Base-by-base conservation (phyloP, 164 flowering plant genomes). In the Kingdonia uniflora region DNA sequence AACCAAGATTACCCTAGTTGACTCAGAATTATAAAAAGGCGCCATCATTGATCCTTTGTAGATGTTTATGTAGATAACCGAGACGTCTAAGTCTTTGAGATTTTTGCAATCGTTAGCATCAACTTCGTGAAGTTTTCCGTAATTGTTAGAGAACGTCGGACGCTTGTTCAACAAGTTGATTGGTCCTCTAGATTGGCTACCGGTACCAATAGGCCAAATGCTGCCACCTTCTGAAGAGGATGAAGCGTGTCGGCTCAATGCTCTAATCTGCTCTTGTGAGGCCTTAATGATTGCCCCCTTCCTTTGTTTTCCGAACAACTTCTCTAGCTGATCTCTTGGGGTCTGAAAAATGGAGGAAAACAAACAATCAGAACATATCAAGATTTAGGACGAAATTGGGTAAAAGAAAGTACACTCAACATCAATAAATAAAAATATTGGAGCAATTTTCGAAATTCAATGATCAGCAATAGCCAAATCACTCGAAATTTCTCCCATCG, bases 241-340 rank as follows among this genome's bases (percentile, higher is more conserved):
- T 11, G 51, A 20, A 21, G 15, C 51, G 23, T 47, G n/a, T 23
- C 29, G 25, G 23, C 29, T 47, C 26, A 47, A 23, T 22, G 51
- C 51, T 24, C n/a, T 47, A 7, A 47, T 47, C 21, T 47, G 51
- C 29, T 47, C 51, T 47, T 47, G 26, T 3, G 51, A 47, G 14
- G 33, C 51, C 26, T 14, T 12, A 12, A 47, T 25, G 12, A 47
- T 47, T 24, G 2, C 29, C 2, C 51, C 51, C 33, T 22, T 8
- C 29, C 29, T 23, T 11, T 47, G 51, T 11, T 47, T 23, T 13
- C 51, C 14, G 2, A 47, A 47, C 25, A 47, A 21, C 15, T 21
- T 47, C 20, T 47, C 29, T 20, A 47, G 13, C 19, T 13, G 12
- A 6, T 47, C 29, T 11, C 5, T 47, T 2, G 20, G 23, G 26